Conservation (phyloP, 257 asterid genomes). For the Coffea canephora region DNA sequence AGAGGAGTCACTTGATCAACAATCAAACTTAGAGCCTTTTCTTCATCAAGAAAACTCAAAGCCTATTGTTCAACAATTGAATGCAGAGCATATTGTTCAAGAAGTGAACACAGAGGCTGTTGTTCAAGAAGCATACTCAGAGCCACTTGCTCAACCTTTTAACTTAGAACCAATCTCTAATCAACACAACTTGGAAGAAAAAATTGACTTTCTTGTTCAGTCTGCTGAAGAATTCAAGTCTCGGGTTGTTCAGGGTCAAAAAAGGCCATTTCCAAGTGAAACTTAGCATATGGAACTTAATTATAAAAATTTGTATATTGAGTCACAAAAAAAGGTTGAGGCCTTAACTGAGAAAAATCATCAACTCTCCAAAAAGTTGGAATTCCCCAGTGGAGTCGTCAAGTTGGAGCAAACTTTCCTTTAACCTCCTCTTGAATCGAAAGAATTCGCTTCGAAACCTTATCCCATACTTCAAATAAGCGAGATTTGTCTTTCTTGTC, state of each 20-base stretch:
- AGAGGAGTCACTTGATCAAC: conserved; percentile 16
- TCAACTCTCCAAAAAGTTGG: conserved; percentile 20
- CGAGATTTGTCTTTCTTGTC: no score
- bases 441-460: no score
- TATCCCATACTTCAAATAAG: no score
- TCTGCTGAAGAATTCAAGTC: conserved; percentile 29
- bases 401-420: conserved; percentile 8
- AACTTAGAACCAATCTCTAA: not conserved
- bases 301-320: conserved; percentile 40
- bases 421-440: no score
- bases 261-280: conserved; percentile 12
- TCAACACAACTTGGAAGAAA: conserved; percentile 25
- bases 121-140: not conserved
- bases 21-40: not conserved
- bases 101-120: conserved; percentile 1
- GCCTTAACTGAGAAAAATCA: conserved; percentile 14
- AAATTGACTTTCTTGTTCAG: conserved; percentile 36
- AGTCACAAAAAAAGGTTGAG: conserved; percentile 48
- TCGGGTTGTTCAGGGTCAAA: conserved; percentile 27
- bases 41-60: not conserved
- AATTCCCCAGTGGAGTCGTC: conserved; percentile 17
- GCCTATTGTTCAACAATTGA: conserved; percentile 8
- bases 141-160: conserved; percentile 1
- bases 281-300: conserved; percentile 14
- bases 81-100: not conserved